Evolutionary conservation across 1,139 yeast genomes (phyloP).

Genomic region (Scheffersomyces stambukii): DNA sequence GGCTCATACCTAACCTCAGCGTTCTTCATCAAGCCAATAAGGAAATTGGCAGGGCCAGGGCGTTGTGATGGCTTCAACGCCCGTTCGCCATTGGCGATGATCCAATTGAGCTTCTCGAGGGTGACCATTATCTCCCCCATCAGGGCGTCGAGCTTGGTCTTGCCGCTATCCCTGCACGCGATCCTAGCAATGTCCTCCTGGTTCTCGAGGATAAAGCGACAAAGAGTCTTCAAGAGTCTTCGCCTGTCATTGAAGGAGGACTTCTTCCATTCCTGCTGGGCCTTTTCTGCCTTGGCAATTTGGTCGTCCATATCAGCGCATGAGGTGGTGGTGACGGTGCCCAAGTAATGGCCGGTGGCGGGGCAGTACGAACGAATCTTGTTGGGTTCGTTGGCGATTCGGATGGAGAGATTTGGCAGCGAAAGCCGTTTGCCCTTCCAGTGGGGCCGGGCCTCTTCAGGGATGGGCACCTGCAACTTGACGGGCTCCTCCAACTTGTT

Average conservation of each 20-base stretch:
- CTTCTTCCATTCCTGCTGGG: constrained; percentile 58
- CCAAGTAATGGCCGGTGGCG: constrained; percentile 88
- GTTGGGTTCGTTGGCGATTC: constrained; percentile 55
- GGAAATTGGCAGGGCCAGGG: constrained; percentile 80
- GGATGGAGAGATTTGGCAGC: constrained; percentile 51
- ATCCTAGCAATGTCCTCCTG: constrained; percentile 86
- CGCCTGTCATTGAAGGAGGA: constrained; percentile 61
- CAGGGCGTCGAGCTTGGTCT: constrained; percentile 91
- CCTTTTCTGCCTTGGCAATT: constrained; percentile 51
- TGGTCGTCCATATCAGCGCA: constrained; percentile 65
- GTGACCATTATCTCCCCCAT: constrained; percentile 96
- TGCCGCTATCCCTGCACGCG: constrained; percentile 95
- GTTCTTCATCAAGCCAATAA: constrained; percentile 68
- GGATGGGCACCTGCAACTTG: constrained; percentile 56
- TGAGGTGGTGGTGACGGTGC: constrained; percentile 60
- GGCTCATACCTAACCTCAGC: constrained; percentile 96
- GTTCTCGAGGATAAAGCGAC: constrained; percentile 67
- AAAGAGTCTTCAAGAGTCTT: constrained; percentile 65
- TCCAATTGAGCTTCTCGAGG: constrained; percentile 88
- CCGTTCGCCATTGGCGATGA: constrained; percentile 72
- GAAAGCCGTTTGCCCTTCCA: constrained; percentile 86
- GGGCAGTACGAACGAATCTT: constrained; percentile 87
- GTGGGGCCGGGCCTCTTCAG: constrained; percentile 83
- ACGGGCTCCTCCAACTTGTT: constrained; percentile 43
- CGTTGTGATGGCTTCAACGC: constrained; percentile 69